phyloP scores from a whole-genome alignment of 1,284 basidiomycete species.

The Earliella scabrosa region DNA sequence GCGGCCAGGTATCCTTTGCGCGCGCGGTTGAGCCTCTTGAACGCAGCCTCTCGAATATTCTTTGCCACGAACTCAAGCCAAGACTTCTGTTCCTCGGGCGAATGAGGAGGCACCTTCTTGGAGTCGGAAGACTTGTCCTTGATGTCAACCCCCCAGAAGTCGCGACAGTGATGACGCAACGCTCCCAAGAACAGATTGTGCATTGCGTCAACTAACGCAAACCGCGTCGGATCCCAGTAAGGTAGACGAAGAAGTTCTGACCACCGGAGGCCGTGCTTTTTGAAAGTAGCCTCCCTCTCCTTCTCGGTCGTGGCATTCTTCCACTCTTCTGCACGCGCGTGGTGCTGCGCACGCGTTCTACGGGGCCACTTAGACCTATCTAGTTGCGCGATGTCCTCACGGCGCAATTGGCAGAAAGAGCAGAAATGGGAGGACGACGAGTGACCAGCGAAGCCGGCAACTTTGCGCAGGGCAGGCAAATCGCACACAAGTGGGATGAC shows the following conservation, averaged over 20 bases:
- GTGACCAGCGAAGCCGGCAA: slow-evolving; percentile 11
- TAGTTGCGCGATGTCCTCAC: slow-evolving; percentile 1
- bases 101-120: neutral
- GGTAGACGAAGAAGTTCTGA: slow-evolving; percentile 39
- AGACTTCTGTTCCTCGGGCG: neutral
- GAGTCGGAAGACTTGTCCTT: neutral
- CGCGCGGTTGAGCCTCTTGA: too few relatives aligned
- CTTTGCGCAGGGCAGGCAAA: slow-evolving; percentile 16
- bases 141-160: slow-evolving; percentile 4
- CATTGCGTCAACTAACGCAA: slow-evolving; percentile 22
- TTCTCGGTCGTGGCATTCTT: slow-evolving; percentile 26
- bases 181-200: slow-evolving; percentile 16
- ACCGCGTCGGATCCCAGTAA: slow-evolving; percentile 42
- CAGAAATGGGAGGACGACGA: slow-evolving; percentile 22
- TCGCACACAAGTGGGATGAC: slow-evolving; percentile 12
- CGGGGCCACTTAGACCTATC: slow-evolving; percentile 12
- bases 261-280: slow-evolving; percentile 38
- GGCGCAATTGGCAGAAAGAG: slow-evolving; percentile 12
- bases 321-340: slow-evolving; percentile 31
- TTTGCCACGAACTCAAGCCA: neutral
- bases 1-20: slow-evolving; percentile 7
- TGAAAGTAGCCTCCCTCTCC: slow-evolving; percentile 27
- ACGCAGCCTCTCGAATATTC: neutral
- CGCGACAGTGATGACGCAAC: slow-evolving; percentile 9
- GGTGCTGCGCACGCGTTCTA: slow-evolving; percentile 4